A percentile compares a stretch with the other conserved stretches of the same genome.
Conservation (phyloP, 805 yeast genomes). For the Nakazawaea populi region DNA sequence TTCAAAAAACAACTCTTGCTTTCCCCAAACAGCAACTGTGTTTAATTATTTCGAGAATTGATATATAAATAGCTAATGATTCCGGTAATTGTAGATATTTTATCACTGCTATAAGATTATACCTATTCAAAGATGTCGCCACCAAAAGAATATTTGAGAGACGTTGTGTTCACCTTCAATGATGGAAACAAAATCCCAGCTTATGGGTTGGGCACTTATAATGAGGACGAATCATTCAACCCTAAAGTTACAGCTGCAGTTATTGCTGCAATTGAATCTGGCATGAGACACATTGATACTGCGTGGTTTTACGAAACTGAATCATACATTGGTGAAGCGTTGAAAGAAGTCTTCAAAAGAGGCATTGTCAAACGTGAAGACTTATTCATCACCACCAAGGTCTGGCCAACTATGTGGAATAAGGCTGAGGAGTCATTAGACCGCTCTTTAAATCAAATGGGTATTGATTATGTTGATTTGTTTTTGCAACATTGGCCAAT, state of each 20-base stretch:
- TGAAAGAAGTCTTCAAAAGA: conserved; percentile 40
- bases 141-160: conserved; percentile 19
- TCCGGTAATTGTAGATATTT: no score
- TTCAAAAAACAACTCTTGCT: no score
- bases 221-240: conserved; percentile 25
- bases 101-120: neutral
- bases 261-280: conserved; percentile 49
- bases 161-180: conserved; percentile 38
- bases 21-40: no score
- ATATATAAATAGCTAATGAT: neutral
- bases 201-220: conserved; percentile 55
- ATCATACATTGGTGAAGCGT: conserved; percentile 35
- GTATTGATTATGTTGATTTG: conserved; percentile 32
- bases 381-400: conserved; percentile 12
- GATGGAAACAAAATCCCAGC: conserved; percentile 60
- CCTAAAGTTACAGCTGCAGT: conserved; percentile 44
- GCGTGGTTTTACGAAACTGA: conserved; percentile 47
- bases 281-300: conserved; percentile 42
- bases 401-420: conserved; percentile 11
- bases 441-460: conserved; percentile 28
- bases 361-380: conserved; percentile 22
- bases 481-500: conserved; percentile 41
- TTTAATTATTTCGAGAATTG: neutral
- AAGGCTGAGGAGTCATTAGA: conserved; percentile 31
- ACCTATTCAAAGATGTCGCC: neutral